Base-by-base conservation (phyloP, 2,329 filamentous ascomycete genomes). In the Alternaria infectoria region DNA sequence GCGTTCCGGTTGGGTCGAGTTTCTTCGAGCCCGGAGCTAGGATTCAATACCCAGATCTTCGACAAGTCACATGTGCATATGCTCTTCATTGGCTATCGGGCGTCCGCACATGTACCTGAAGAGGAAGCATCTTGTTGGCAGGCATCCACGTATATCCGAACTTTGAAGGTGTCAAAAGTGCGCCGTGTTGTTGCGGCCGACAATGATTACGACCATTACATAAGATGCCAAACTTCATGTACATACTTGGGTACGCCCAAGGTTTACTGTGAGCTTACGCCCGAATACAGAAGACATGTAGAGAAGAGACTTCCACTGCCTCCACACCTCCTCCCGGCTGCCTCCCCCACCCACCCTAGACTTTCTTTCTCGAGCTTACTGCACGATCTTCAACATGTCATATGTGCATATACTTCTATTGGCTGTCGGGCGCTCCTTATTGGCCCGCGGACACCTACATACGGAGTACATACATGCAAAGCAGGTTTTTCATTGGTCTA, bases 311-410 rank as follows among this genome's bases (percentile, higher is more conserved):
- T 40, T 40, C 36, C 36, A 40, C 36, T n/a, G 36, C 36, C 36
- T 40, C 36, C 36, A 40, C 36, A 40, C 36, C 36, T 40, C 32
- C 32, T 40, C 9, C 36, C 36, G 8, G 36, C 36, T 10, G n/a
- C 8, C n/a, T 40, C 36, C 36, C 36, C 36, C 36, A 40, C 36
- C 36, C 36, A 40, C 36, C 36, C 36, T 40, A 17, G 36, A 40
- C 9, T 40, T 40, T 40, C 17, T 25, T 52, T 25, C 49, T 52
- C 19, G 15, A 52, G 49, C 49, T 40, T 30, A 52, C 36, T 54
- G 52, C 32, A 36, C 63, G 52, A 69, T 69, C 69, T 67, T 72
- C 73, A 57, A 72, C 70, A 65, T 72, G 69, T 66, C 71, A 70
- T 69, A 61, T 67, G 36, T 52, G 51, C 23, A 12, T 19, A 46